Conservation (phyloP, 2,329 filamentous ascomycete species). For the Didymella sp. region DNA sequence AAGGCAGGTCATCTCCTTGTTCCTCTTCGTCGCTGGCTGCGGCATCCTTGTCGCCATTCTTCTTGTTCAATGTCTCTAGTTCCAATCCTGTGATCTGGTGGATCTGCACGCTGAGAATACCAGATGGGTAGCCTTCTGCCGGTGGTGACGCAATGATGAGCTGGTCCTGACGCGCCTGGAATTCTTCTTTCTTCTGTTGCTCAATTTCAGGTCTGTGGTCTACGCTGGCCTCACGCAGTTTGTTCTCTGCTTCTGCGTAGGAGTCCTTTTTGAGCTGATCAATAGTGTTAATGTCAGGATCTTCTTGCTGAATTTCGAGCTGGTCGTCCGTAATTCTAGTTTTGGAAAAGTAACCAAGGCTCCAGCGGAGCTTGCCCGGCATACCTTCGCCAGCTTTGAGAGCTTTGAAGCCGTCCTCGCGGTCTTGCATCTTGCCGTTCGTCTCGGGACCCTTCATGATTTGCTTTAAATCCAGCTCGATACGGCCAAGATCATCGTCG, state of each 20-base stretch:
- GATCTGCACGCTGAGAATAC: constrained; percentile 73
- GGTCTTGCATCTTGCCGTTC: constrained; percentile 67
- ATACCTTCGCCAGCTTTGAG: constrained; percentile 70
- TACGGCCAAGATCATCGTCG: constrained; percentile 76
- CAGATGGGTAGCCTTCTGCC: constrained; percentile 66
- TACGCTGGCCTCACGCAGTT: constrained; percentile 69
- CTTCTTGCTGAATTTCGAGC: constrained; percentile 66
- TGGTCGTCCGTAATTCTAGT: constrained; percentile 68
- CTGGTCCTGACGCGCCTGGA: constrained; percentile 63
- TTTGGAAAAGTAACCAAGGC: constrained; percentile 75
- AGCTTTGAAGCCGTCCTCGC: constrained; percentile 70
- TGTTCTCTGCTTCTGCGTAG: constrained; percentile 61
- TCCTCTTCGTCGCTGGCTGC: constrained; percentile 67
- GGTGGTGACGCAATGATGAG: constrained; percentile 74
- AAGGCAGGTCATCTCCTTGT: constrained; percentile 68
- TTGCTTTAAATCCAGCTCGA: constrained; percentile 71
- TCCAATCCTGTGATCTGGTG: constrained; percentile 76
- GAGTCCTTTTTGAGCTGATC: constrained; percentile 67
- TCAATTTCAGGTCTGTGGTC: constrained; percentile 68
- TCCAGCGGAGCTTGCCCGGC: constrained; percentile 73
- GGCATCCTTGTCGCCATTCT: constrained; percentile 55
- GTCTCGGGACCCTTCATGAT: constrained; percentile 67
- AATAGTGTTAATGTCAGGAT: constrained; percentile 63
- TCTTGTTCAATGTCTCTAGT: constrained; percentile 65
- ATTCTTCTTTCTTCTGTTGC: constrained; percentile 72